Conservation (phyloP, 1,284 basidiomycete genomes). For the Rhodotorula sp. region DNA sequence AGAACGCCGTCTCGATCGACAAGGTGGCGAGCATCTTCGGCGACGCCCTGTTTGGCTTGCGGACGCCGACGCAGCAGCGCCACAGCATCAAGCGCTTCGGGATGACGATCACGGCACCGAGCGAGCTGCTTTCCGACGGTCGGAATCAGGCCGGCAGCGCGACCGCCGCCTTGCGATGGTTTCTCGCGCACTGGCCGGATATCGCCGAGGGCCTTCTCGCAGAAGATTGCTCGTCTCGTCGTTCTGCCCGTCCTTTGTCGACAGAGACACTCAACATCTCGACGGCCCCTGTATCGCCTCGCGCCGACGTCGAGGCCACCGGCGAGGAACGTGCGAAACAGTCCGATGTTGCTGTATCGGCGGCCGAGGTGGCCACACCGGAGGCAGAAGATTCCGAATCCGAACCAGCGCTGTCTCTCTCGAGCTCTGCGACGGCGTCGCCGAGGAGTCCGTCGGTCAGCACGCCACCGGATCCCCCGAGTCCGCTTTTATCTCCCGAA, state of each 20-base stretch:
- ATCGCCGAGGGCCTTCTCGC: conserved; percentile 36
- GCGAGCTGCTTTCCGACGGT: conserved; percentile 14
- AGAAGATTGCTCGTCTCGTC: neutral
- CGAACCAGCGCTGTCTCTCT: too few relatives aligned
- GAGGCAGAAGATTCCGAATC: too few relatives aligned
- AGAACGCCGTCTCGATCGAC: conserved; percentile 48
- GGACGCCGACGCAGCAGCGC: conserved; percentile 15
- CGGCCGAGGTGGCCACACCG: too few relatives aligned
- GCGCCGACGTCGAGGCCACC: neutral
- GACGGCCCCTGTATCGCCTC: neutral
- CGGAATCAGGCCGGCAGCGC: conserved; percentile 27
- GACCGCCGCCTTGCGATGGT: conserved; percentile 29
- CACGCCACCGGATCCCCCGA: neutral
- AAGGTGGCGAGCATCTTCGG: conserved; percentile 51
- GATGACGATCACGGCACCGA: conserved; percentile 35
- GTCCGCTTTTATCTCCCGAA: neutral
- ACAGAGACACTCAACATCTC: neutral
- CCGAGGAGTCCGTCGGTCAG: neutral
- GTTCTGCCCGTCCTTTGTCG: neutral
- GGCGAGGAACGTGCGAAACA: too few relatives aligned
- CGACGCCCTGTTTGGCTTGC: conserved; percentile 45
- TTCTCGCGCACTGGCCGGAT: conserved; percentile 35
- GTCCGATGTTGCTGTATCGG: too few relatives aligned
- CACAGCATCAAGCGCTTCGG: conserved; percentile 7
- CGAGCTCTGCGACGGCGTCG: conserved; percentile 1